Evolutionary conservation across 768 basidiomycete genomes (phyloP).

Genomic region (Lactarius tabidus): DNA sequence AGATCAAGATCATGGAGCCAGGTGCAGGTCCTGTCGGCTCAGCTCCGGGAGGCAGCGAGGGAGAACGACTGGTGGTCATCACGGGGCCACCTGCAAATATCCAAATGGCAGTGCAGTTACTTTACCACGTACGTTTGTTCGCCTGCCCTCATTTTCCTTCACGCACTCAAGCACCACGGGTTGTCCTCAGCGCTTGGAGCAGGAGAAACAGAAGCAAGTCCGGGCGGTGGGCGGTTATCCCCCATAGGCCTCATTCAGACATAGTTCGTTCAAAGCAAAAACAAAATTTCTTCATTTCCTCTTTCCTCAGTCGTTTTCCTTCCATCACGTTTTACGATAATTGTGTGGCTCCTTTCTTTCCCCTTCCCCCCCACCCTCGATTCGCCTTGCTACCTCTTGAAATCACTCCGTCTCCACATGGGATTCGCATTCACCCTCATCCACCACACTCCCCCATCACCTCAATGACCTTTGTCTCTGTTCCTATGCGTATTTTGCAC

Average conservation of each 20-base stretch:
- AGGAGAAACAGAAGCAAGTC: constrained; percentile 84
- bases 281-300: constrained; percentile 1
- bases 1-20: constrained; percentile 99
- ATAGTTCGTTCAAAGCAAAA: background rate
- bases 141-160: background rate
- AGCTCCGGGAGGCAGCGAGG: constrained; percentile 71
- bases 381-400: constrained; percentile 2
- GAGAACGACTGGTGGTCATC: constrained; percentile 92
- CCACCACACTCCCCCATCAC: background rate
- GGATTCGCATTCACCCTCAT: constrained; percentile 3
- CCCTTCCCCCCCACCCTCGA: background rate
- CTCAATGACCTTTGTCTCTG: background rate
- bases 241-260: constrained; percentile 18
- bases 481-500: background rate
- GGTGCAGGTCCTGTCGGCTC: constrained; percentile 70
- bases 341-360: background rate
- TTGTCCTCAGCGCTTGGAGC: constrained; percentile 64
- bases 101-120: constrained; percentile 90
- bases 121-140: constrained; percentile 68
- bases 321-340: constrained; percentile 12
- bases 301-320: constrained; percentile 1
- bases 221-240: constrained; percentile 31
- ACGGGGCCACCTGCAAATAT: constrained; percentile 94
- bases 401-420: constrained; percentile 9
- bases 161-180: background rate